Evolutionary conservation across 78 protist species (phyloP), one percentile per base, ranked within the genome.

Genomic region (Dictyostelium discoideum): DNA sequence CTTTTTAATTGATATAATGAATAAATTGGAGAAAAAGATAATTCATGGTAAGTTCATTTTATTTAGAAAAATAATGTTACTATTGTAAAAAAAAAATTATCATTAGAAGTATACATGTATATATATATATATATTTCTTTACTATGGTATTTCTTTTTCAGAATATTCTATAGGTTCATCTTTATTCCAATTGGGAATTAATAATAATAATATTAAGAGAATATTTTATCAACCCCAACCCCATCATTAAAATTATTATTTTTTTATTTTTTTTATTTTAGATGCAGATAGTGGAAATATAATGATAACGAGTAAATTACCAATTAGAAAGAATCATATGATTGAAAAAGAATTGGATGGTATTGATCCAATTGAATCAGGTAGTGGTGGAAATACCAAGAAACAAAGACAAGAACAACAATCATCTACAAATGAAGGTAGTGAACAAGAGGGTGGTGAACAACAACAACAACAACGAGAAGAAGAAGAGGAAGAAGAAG

Each of bases 1-100:
- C 32, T 85, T 85, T 69, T 86, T 93, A 40, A 86, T 93, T 11
- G 96, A 93, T 85, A 42, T 93, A 65, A 93, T 93, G 96, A 92
- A 93, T 42, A 84, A 85, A 77, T 65, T 93, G 79, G 96, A 92
- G 10, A 92, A 93, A 74, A 46, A 92, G 69, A 32, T 85, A 13
- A 67, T 93, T 40, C 24, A 79, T 69, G 77, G 77, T 69, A 69
- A 69, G 77, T 26, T 69, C 22, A 60, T 60, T 60, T 60, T 14
- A 20, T 60, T 60, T 60, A 54, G n/a, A 10, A 10, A 54, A 54
- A 50, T 9, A 11, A 7, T 44, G 48, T 44, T 44, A 3, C 4
- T 44, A n/a, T n/a, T n/a, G n/a, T n/a, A n/a, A n/a, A n/a, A n/a
- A n/a, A n/a, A n/a, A n/a, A n/a, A n/a, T n/a, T n/a, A n/a, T 46